Evolutionary conservation across 768 basidiomycete species (phyloP).

Genomic region (Collybiopsis luxurians): DNA sequence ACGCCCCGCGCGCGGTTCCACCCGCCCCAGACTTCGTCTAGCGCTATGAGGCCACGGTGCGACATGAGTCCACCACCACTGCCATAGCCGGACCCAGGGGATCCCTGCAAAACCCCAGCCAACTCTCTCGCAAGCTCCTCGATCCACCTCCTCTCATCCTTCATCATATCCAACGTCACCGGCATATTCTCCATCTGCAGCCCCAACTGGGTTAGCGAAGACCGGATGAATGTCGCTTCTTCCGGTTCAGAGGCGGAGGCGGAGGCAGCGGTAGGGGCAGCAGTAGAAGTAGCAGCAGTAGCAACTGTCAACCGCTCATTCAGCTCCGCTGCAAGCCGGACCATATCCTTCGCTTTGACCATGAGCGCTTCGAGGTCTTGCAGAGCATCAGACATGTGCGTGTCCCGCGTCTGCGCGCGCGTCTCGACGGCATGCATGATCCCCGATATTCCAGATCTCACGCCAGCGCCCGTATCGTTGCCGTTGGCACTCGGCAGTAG

Average conservation of each 20-base stretch:
- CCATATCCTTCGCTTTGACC: constrained; percentile 92
- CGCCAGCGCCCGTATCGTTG: constrained; percentile 2
- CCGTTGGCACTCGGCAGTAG: neutral
- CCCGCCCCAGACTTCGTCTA: constrained; percentile 93
- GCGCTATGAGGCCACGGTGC: constrained; percentile 73
- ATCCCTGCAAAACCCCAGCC: constrained; percentile 57
- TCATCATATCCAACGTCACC: constrained; percentile 85
- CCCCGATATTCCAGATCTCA: constrained; percentile 59
- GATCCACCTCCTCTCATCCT: constrained; percentile 76
- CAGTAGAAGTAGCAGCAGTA: constrained; percentile 14
- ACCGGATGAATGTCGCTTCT: constrained; percentile 83
- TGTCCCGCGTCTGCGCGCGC: constrained; percentile 59
- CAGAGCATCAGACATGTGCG: constrained; percentile 71
- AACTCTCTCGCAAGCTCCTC: constrained; percentile 84
- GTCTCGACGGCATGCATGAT: constrained; percentile 77
- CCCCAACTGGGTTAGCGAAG: constrained; percentile 87
- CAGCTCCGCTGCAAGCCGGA: constrained; percentile 82
- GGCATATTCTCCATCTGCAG: constrained; percentile 75
- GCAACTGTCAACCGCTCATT: constrained; percentile 73
- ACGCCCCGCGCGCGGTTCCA: constrained; percentile 95
- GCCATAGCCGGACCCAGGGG: constrained; percentile 18
- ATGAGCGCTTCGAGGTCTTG: constrained; percentile 88
- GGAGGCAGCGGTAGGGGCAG: constrained; percentile 27
- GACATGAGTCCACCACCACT: constrained; percentile 63
- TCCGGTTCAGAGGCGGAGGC: constrained; percentile 58